Evolutionary conservation across 768 basidiomycete genomes (phyloP), one percentile per base, ranked within the genome.

Genomic region (Tylopilus vinaceipallidus): DNA sequence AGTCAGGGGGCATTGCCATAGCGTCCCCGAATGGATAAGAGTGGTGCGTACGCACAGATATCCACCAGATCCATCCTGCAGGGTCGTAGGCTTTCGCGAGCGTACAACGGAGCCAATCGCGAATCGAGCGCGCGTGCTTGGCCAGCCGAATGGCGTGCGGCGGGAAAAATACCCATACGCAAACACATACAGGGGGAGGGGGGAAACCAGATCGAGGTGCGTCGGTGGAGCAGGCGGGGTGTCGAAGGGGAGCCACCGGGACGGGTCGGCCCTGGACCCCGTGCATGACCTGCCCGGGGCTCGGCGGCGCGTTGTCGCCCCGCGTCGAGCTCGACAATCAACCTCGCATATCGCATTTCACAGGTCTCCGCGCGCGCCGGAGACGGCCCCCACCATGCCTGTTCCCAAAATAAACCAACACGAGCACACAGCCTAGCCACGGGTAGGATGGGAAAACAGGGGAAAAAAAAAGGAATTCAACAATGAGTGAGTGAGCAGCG

Each of bases 381-480:
- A 20, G 8, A 24, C 27, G n/a, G 27, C n/a, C 26, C 35, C 53
- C 29, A 54, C n/a, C 36, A 41, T 22, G 14, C 26, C 24, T 9
- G 46, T 49, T 42, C n/a, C n/a, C n/a, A n/a, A 43, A 38, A 35
- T 39, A 13, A 41, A 12, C 24, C n/a, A 17, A 41, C 24, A 19
- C 41, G 12, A 17, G 14, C 4, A 30, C 17, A 39, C 26, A 4
- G 26, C 19, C 17, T 11, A 12, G n/a, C 33, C 20, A 17, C 11
- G 23, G 10, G 24, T 13, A 27, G 17, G 23, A 39, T 50, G 54
- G 26, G 47, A 56, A 40, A 29, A 38, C 33, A 44, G 10, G 10
- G 27, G 27, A 27, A 27, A 12, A 29, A 42, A 49, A 19, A 4
- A 9, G 4, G 14, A 11, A 27, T 1, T n/a, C 16, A 53, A 34